These are phyloP conservation scores for Rosa hybrid DNA, from an alignment of 331 rosid genomes.

Conservation along the genomic window DNA sequence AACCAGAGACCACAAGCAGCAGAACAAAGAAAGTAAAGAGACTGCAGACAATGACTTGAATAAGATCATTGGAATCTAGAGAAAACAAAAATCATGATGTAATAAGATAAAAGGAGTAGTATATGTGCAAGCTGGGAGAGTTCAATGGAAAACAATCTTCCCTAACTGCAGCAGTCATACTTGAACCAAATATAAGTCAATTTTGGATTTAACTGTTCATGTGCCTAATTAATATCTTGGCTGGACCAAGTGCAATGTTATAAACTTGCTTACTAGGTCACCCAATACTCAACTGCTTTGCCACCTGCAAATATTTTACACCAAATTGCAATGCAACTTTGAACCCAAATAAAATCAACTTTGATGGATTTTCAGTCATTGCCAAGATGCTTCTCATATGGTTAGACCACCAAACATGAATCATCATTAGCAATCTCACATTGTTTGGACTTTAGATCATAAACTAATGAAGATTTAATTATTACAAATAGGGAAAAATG, in stretches of 20 bases:
- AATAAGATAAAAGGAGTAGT: neutral
- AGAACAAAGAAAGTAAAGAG: neutral
- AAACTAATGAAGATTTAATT: neutral
- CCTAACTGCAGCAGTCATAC: constrained; percentile 8
- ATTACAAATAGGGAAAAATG: neutral
- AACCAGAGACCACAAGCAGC: neutral
- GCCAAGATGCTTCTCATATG: neutral
- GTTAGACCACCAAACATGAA: constrained; percentile 2
- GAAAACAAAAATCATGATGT: neutral
- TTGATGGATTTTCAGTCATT: constrained; percentile 8
- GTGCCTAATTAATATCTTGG: neutral
- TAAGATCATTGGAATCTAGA: neutral
- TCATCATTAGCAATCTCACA: neutral
- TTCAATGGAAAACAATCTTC: neutral
- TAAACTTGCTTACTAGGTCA: constrained; percentile 4
- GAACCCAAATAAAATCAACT: constrained; percentile 3
- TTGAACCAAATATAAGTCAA: constrained; percentile 22
- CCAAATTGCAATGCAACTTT: constrained; percentile 1
- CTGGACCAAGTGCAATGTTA: neutral
- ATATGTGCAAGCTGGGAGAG: neutral
- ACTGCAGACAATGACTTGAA: neutral
- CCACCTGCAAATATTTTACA: constrained; percentile 18
- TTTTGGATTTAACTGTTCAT: neutral
- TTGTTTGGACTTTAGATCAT: neutral
- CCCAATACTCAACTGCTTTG: constrained; percentile 5